Evolutionary conservation across 129 eudicot genomes (phyloP), one percentile per base, ranked within the genome.

Genomic region (Pseudognaphalium luteoalbum): DNA sequence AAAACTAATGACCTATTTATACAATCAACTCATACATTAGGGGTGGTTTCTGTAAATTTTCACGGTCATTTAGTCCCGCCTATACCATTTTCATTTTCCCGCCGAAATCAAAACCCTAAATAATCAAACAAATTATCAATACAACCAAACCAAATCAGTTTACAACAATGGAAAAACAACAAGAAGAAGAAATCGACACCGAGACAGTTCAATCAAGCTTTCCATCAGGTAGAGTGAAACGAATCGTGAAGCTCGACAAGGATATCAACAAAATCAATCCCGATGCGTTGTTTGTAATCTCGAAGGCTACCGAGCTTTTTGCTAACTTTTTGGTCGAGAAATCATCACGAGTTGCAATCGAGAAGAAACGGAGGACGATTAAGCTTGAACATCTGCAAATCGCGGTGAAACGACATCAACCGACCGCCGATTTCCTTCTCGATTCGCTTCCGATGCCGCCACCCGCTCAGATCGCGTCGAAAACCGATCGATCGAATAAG

Each of bases 361-460:
- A 91, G 82, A 94, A 86, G 92, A 94, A 94, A 78, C 88, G 88
- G 19, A 87, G 78, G 84, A 81, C 88, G 16, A 77, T 94, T 17
- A 89, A 81, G 81, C 65, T 86, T 30, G 99, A 94, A 6, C 94
- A 94, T 62, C 11, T 94, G 41, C 76, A 88, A 22, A 32, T 87
- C 52, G 97, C 99, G 44, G 96, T 86, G n/a, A 91, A 91, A 54
- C 78, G 96, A 12, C 97, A 94, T 78, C 99, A 81, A 32, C 93
- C 99, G 59, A 91, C 89, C 4, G 76, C 81, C 41, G 97, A 91
- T 80, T 94, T 94, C 51, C 91, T 94, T 68, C 92, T 94, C 10
- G 99, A 94, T 63, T 89, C 92, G 0, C 90, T 91, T 30, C 97
- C 94, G 3, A 2, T 44, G 82, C 83, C 88, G 12, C 78, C 88